Evolutionary conservation across 2,329 filamentous ascomycete genomes (phyloP).

Genomic region (Colletotrichum acutatum): DNA sequence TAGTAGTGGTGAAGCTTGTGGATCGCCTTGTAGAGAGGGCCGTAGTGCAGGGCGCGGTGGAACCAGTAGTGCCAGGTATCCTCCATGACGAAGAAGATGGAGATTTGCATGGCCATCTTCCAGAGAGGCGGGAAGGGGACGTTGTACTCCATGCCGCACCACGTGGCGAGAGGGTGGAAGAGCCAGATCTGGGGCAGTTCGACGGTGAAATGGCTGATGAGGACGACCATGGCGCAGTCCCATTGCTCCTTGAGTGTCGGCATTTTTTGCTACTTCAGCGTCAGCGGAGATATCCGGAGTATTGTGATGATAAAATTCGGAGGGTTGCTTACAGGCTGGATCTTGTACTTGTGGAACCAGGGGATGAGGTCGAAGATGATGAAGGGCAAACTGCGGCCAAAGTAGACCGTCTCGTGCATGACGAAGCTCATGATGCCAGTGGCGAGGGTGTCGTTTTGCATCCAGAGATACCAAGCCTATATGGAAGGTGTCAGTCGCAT

Average conservation of each 20-base stretch:
- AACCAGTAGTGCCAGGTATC: constrained; percentile 99
- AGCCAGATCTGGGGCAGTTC: constrained; percentile 99
- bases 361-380: constrained; percentile 91
- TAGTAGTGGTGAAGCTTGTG: constrained; percentile 99
- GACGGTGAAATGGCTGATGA: constrained; percentile 96
- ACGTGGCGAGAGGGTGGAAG: constrained; percentile 96
- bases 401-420: constrained; percentile 96
- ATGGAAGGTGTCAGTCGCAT: constrained; percentile 26
- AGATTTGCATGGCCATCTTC: constrained; percentile 92
- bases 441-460: constrained; percentile 96
- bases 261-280: constrained; percentile 73
- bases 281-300: not conserved
- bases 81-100: constrained; percentile 94
- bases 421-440: constrained; percentile 98
- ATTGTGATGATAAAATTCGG: not conserved
- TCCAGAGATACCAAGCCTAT: constrained; percentile 92
- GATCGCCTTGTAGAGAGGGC: constrained; percentile 92
- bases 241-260: constrained; percentile 95
- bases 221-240: constrained; percentile 91
- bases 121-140: constrained; percentile 88
- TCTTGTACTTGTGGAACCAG: constrained; percentile 92
- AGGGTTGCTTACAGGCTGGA: constrained; percentile 76
- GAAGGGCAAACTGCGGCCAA: constrained; percentile 90
- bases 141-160: constrained; percentile 86
- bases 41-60: constrained; percentile 93